A percentile compares a stretch with the other conserved stretches of the same genome.
Evolutionary conservation across 345 rosid genomes (phyloP).

Genomic region (Sonneratia caseolaris): DNA sequence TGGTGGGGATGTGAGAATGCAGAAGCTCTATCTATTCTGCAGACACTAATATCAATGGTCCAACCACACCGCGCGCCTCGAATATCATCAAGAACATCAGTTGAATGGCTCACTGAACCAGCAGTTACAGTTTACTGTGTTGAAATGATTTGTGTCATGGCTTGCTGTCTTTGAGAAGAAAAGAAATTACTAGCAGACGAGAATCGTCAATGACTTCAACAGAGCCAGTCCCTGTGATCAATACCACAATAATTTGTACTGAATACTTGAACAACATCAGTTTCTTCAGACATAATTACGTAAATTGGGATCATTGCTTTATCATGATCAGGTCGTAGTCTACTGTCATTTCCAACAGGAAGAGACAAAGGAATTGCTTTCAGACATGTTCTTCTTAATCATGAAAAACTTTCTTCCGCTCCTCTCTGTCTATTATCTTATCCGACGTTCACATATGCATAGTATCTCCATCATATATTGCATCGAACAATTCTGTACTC

Average conservation of each 20-base stretch:
- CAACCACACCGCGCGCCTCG: background rate
- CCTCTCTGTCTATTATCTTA: slow-evolving; percentile 5
- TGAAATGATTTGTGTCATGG: no score
- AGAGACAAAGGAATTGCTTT: slow-evolving; percentile 3
- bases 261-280: background rate
- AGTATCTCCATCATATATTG: slow-evolving; percentile 5
- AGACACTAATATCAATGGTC: background rate
- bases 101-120: background rate
- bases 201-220: background rate
- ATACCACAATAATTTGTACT: background rate
- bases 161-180: no score
- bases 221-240: background rate
- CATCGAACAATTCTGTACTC: background rate
- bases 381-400: background rate
- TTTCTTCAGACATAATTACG: background rate
- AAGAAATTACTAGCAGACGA: background rate
- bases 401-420: slow-evolving; percentile 2
- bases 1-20: background rate
- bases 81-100: background rate
- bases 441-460: slow-evolving; percentile 10
- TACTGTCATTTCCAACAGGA: background rate
- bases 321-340: background rate
- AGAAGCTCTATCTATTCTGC: background rate
- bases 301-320: background rate
- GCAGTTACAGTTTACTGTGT: background rate